These are phyloP conservation scores for Ceratocystis huliohia DNA, from an alignment of 2,329 filamentous ascomycete species.

Conservation along the genomic window DNA sequence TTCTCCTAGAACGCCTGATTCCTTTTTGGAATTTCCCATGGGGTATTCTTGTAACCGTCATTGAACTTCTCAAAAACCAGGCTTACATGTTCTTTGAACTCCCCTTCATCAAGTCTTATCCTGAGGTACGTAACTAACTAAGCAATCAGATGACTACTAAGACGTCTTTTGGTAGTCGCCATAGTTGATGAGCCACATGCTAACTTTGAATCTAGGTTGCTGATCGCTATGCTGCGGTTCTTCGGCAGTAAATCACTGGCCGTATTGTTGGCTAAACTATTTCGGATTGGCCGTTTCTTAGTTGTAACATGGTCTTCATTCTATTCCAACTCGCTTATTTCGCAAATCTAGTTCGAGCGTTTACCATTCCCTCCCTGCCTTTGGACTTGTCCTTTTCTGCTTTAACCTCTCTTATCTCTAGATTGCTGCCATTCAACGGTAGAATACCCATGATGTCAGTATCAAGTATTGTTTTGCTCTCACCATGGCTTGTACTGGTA, in stretches of 20 bases:
- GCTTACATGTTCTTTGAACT: conserved; percentile 82
- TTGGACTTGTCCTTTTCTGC: background rate
- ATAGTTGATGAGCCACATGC: background rate
- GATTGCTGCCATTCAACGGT: background rate
- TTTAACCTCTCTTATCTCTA: background rate
- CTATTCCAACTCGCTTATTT: background rate
- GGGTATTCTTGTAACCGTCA: conserved; percentile 77
- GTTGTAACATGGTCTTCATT: background rate
- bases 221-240: conserved; percentile 27
- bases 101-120: conserved; percentile 78
- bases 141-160: too few relatives aligned
- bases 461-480: background rate
- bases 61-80: conserved; percentile 84
- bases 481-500: background rate
- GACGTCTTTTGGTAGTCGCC: too few relatives aligned
- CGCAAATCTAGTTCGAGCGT: background rate
- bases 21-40: conserved; percentile 89
- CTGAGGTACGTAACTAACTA: conserved; percentile 50
- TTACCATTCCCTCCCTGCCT: background rate
- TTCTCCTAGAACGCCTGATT: conserved; percentile 76
- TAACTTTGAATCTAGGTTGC: conserved; percentile 24
- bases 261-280: background rate
- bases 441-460: background rate
- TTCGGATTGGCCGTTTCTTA: background rate
- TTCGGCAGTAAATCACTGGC: conserved; percentile 20